Base-by-base conservation (phyloP, 805 yeast species). In the Saccharomycopsis lassenensis region DNA sequence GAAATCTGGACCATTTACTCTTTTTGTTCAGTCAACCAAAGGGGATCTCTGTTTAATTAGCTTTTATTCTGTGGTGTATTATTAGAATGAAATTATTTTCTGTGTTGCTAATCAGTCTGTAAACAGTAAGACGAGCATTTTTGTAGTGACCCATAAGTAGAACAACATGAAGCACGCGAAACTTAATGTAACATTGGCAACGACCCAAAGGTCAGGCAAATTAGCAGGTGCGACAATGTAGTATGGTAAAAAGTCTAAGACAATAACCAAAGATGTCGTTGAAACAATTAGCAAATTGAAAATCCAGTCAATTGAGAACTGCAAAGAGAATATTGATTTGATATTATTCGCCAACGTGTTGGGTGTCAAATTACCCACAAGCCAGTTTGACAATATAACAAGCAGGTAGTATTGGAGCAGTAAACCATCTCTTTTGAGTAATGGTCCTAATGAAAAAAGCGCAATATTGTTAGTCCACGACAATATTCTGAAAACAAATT, bases 381-480 rank as follows among this genome's bases (percentile, higher is more conserved):
- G 58, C 91, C 94, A 85, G 52, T 83, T 85, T 51, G 83, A 76
- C 48, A 84, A 52, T 2, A 74, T 52, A 15, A 73, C 59, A 34
- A 77, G 55, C 6, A 74, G 74, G 37, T 65, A 56, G 55, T 82
- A 87, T 54, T 91, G 98, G 43, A 87, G 59, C 1, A 54, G 56
- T 19, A 91, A 62, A 1, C 74, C 75, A 50, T 91, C 97, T 44
- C 75, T 76, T 47, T 74, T 72, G 46, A 91, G 61, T 31, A 89
- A 60, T 0, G 99, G 98, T 72, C 81, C 86, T 61, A 91, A 59
- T 33, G 95, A 84, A 56, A 87, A 91, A 22, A 79, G 60, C 0
- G 89, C 81, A 8, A 85, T 67, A 52, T 89, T 91, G 48, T 77
- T 77, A 43, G 89, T 73, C 96, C 97, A 91, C 36, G 77, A 74